phyloP scores from a whole-genome alignment of 75 land plant species.

The Cupressus sempervirens region DNA sequence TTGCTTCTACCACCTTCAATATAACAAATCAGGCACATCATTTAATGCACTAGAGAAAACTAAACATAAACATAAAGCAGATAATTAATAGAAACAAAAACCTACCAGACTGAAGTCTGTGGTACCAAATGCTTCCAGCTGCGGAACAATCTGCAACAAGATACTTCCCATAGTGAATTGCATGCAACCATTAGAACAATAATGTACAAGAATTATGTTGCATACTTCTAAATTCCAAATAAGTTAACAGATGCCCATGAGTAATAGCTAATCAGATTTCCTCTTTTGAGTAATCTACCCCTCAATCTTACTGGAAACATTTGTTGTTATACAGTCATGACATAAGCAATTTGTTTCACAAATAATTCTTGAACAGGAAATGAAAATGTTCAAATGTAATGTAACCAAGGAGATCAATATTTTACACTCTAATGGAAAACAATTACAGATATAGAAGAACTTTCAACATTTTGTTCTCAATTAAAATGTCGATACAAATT shows the following conservation, averaged over 20 bases:
- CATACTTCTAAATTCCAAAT: background rate
- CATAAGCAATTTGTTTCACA: background rate
- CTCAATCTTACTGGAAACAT: background rate
- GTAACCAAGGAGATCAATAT: background rate
- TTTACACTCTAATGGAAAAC: background rate
- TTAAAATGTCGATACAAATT: background rate
- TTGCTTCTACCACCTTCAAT: background rate
- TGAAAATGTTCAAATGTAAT: background rate
- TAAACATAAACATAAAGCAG: background rate
- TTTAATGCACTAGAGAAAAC: background rate
- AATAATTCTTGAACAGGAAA: background rate
- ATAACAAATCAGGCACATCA: background rate
- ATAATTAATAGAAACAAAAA: background rate
- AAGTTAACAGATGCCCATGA: background rate
- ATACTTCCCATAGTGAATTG: background rate
- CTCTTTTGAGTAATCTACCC: background rate
- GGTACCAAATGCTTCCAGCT: conserved; percentile 36
- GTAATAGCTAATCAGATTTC: background rate
- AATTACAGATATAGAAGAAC: background rate
- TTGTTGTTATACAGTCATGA: background rate
- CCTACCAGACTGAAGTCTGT: conserved; percentile 51
- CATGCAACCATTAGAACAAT: background rate
- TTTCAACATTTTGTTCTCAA: no score
- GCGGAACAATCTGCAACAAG: conserved; percentile 34
- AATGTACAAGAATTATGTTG: background rate